Percentiles rank a stretch among this genome's conserved stretches.
Conservation (phyloP, 2,329 filamentous ascomycete species). For the Colletotrichum graminicola region DNA sequence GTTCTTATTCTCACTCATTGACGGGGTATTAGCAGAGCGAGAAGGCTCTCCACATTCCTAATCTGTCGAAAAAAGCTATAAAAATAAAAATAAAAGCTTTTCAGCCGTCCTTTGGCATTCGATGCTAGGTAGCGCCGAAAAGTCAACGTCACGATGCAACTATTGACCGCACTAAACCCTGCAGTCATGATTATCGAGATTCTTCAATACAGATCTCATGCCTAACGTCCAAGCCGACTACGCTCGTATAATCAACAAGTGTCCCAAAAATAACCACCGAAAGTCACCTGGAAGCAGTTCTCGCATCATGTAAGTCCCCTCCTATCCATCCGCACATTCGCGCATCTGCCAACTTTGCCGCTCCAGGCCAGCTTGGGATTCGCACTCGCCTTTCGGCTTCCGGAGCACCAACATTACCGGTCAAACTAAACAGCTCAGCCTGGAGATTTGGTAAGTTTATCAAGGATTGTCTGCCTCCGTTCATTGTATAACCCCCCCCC, state of each 20-base stretch:
- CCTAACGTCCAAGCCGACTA: background rate
- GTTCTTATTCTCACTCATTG: too few species aligned
- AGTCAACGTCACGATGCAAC: background rate
- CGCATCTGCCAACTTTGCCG: too few species aligned
- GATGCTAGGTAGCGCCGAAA: background rate
- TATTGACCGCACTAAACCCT: background rate
- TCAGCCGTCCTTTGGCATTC: background rate
- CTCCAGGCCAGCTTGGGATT: background rate
- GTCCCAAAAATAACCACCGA: background rate
- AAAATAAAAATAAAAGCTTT: too few species aligned
- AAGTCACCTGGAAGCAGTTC: background rate
- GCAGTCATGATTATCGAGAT: background rate
- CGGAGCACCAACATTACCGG: background rate
- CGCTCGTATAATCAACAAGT: background rate
- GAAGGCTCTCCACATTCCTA: background rate
- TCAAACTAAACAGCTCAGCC: background rate
- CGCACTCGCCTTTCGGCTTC: background rate
- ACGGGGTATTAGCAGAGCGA: too few species aligned
- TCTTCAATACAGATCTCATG: background rate
- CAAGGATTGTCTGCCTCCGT: too few species aligned
- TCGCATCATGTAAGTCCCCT: background rate
- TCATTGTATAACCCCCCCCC: background rate
- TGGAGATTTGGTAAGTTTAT: background rate
- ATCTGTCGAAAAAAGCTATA: background rate
- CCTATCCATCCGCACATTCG: background rate